Evolutionary conservation across 2,329 filamentous ascomycete species (phyloP), one percentile per base, ranked within the genome.

Genomic region (Rhexocercosporidium sp.): DNA sequence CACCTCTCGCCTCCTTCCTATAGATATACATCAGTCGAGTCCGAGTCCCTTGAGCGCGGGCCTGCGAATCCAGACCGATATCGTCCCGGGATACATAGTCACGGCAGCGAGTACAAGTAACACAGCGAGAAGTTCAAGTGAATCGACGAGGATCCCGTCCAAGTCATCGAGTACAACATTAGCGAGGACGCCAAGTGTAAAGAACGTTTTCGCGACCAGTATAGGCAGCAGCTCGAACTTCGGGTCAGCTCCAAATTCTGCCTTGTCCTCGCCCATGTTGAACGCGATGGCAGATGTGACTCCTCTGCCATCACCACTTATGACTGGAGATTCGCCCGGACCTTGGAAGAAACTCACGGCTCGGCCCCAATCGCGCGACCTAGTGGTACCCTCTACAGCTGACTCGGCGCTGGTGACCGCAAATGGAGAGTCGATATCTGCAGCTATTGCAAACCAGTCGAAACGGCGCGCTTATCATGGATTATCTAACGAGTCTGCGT

Each of bases 271-370:
- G 65, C 92, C 92, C 3, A 86, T 92, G 70, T 87, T 94, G 64
- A 86, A 88, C 67, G 91, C 91, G 54, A 90, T 94, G 88, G 88
- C 89, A 69, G 90, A 93, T 77, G 81, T 96, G 69, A 95, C 92
- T 3, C 92, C 92, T 64, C 81, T 96, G 39, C 92, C 92, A 2
- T 95, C 92, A 25, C 92, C 92, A 3, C 83, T 94, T 54, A 83
- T 91, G 73, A 84, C 84, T 4, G 82, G 82, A 70, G 88, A 90
- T 73, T 91, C 90, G 1, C 87, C 89, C 14, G 88, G 89, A 29
- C 88, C 89, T 25, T 89, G 90, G 90, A 88, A 84, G 77, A 83
- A 82, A 76, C 78, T 88, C 65, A 69, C 74, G 57, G 78, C 81
- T 37, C 81, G 82, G 59, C 83, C 82, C 37, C 78, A 79, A 59